Evolutionary conservation across 2,329 filamentous ascomycete genomes (phyloP), one percentile per base, ranked within the genome.

Genomic region (Pseudogymnoascus sp.): DNA sequence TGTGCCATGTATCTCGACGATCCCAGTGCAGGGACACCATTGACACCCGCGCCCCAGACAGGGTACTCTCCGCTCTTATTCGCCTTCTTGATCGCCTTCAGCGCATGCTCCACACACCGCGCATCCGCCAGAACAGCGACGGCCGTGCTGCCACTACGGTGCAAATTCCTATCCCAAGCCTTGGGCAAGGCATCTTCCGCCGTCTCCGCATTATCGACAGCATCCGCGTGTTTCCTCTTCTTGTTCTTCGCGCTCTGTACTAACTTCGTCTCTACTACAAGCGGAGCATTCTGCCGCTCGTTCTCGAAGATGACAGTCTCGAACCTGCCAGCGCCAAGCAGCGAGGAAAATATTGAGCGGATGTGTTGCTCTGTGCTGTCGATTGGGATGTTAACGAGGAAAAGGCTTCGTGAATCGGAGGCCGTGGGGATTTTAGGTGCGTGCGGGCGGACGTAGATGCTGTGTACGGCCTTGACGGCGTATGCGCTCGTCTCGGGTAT

Each of bases 311-410:
- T 78, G 4, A 96, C 88, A 61, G 79, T 81, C 74, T 96, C 91
- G 59, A 97, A 89, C 56, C 89, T 83, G 2, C 89, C 90, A 0
- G 88, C 86, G 7, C 90, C 89, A 0, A 97, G 82, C 14, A 96
- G 83, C 0, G 82, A 79, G 0, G 84, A 78, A 69, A 97, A 96
- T 0, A 97, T 78, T 43, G 86, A 81, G 49, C 91, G 87, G 43
- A 97, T 81, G 70, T 93, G 90, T 1, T 80, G 75, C 63, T 91
- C 87, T 3, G 91, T 96, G 64, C 91, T 88, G 72, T 97, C 93
- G 66, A 88, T 81, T 5, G 95, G 95, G 0, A 96, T 78, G 71
- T 99, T 97, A 67, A 93, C 89, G n/a, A 96, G 74, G 76, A 96
- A 99, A 16, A 99, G 82, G 65, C 90, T 92, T 69, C 93, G 87